phyloP scores from a whole-genome alignment of 2,329 filamentous ascomycete species.

The Fusarium beomiforme region DNA sequence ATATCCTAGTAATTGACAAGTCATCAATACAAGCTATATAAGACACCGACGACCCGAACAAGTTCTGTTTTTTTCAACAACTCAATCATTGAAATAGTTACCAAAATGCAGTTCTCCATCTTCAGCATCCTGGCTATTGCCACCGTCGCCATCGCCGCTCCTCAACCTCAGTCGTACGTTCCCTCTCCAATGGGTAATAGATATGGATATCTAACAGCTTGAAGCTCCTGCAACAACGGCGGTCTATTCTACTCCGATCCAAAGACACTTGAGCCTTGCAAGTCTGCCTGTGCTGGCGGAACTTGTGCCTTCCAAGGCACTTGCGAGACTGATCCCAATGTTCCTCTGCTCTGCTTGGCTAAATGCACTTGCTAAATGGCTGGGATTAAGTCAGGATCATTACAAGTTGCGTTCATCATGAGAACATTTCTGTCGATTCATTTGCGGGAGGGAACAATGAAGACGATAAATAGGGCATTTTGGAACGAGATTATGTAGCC shows the following conservation, averaged over 20 bases:
- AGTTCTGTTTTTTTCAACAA: accelerated
- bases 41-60: not conserved
- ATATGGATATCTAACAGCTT: not conserved
- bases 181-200: accelerated
- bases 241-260: slow-evolving; percentile 7
- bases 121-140: slow-evolving; percentile 5
- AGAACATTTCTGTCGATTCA: accelerated
- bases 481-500: no score
- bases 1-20: not conserved
- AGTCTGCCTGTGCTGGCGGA: not conserved
- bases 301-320: not conserved
- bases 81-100: not conserved
- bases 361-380: not conserved
- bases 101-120: slow-evolving; percentile 13
- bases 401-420: accelerated
- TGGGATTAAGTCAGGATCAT: not conserved
- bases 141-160: not conserved
- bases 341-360: slow-evolving; percentile 1
- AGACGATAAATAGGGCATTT: no score
- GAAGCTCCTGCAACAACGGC: slow-evolving; percentile 4
- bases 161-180: slow-evolving; percentile 21
- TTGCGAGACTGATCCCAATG: not conserved
- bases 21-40: not conserved
- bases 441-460: no score
- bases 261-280: slow-evolving; percentile 24